These are phyloP conservation scores for Metschnikowia kofuensis DNA, from an alignment of 805 yeast species.

Conservation along the genomic window DNA sequence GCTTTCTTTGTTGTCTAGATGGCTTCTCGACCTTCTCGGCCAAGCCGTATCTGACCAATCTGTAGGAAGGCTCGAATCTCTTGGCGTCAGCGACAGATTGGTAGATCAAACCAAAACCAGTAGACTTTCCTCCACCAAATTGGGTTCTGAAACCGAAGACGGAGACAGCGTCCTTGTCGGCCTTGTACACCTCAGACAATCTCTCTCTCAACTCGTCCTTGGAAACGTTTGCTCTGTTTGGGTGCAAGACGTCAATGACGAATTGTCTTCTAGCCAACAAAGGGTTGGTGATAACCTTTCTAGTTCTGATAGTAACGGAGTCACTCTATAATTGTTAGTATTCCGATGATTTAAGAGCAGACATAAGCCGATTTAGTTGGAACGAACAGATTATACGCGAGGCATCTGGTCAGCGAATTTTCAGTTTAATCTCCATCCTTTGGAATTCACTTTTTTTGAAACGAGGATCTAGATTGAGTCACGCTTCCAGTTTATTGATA, in stretches of 20 bases:
- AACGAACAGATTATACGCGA: neutral
- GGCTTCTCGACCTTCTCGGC: slow-evolving; percentile 95
- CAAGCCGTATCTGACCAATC: slow-evolving; percentile 98
- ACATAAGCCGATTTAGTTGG: neutral
- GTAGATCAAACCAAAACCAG: slow-evolving; percentile 99
- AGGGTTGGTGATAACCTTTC: slow-evolving; percentile 99
- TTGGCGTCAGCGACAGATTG: slow-evolving; percentile 96
- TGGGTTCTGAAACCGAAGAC: slow-evolving; percentile 99
- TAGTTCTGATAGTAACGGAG: slow-evolving; percentile 99
- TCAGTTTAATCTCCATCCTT: too few species aligned
- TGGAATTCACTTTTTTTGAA: too few species aligned
- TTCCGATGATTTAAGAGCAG: neutral
- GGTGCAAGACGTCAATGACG: slow-evolving; percentile 99
- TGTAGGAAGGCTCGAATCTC: slow-evolving; percentile 98
- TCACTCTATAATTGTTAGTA: slow-evolving; percentile 66
- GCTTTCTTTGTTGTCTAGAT: slow-evolving; percentile 99
- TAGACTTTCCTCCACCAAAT: slow-evolving; percentile 99
- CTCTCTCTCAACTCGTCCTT: slow-evolving; percentile 98
- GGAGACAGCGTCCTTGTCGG: slow-evolving; percentile 91
- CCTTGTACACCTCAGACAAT: slow-evolving; percentile 83
- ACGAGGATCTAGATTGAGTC: too few species aligned
- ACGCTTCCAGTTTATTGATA: too few species aligned
- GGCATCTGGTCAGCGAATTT: too few species aligned
- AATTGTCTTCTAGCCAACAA: slow-evolving; percentile 99
- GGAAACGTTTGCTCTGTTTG: slow-evolving; percentile 98